These are phyloP conservation scores for Neonectria neomacrospora DNA, from an alignment of 2,329 filamentous ascomycete species.

Conservation along the genomic window DNA sequence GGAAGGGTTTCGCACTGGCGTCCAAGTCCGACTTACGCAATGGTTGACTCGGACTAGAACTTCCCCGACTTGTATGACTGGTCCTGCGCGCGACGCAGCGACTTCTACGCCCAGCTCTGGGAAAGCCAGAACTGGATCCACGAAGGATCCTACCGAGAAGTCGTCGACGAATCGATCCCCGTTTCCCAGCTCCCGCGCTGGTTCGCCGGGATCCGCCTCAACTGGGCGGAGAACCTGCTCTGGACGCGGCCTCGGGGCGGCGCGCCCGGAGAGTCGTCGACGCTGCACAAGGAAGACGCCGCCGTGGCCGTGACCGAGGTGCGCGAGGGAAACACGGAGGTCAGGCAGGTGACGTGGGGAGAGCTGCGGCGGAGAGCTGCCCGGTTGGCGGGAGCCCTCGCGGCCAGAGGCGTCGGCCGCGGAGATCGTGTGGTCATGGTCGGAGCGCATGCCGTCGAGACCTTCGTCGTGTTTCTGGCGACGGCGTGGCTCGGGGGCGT, in stretches of 20 bases:
- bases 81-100: constrained; percentile 69
- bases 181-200: constrained; percentile 80
- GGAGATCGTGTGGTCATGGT: constrained; percentile 83
- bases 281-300: constrained; percentile 73
- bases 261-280: constrained; percentile 60
- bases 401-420: constrained; percentile 70
- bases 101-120: constrained; percentile 76
- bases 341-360: constrained; percentile 72
- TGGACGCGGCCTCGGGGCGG: constrained; percentile 61
- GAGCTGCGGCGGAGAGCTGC: constrained; percentile 71
- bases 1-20: not conserved
- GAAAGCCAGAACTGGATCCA: constrained; percentile 70
- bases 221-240: constrained; percentile 84
- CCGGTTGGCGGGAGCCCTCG: constrained; percentile 72
- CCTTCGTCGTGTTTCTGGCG: constrained; percentile 76
- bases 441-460: constrained; percentile 79
- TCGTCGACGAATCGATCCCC: constrained; percentile 75
- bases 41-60: constrained; percentile 59
- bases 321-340: constrained; percentile 70
- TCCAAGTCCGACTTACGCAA: not conserved
- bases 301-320: constrained; percentile 79
- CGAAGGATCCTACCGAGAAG: constrained; percentile 65
- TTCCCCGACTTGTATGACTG: constrained; percentile 78
- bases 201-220: constrained; percentile 80
- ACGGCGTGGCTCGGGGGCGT: constrained; percentile 76